Percentiles rank a stretch among this genome's conserved stretches.
These are phyloP conservation scores for Ophiostoma sp. DNA, from an alignment of 2,329 filamentous ascomycete genomes.

Conservation along the genomic window DNA sequence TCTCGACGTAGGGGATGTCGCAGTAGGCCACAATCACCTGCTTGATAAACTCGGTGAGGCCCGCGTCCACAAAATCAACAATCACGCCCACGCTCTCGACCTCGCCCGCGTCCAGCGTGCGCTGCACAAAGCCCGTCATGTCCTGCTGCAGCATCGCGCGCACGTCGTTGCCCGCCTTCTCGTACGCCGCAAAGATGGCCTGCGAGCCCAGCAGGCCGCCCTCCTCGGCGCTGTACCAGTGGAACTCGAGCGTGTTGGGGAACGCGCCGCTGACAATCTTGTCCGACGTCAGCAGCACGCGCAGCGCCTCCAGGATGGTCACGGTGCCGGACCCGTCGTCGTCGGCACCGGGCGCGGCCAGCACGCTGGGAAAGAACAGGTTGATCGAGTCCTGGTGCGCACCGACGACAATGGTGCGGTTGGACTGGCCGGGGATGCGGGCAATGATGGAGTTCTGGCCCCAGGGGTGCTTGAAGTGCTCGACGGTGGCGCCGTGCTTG, in stretches of 20 bases:
- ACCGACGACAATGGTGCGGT: slow-evolving; percentile 81
- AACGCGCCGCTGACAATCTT: slow-evolving; percentile 66
- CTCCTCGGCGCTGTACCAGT: slow-evolving; percentile 92
- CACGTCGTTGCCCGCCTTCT: slow-evolving; percentile 65
- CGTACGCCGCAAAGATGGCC: slow-evolving; percentile 80
- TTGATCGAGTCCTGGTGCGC: slow-evolving; percentile 96
- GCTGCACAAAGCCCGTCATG: slow-evolving; percentile 87
- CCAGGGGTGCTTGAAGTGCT: slow-evolving; percentile 78
- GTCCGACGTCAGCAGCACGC: slow-evolving; percentile 69
- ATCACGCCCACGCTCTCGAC: slow-evolving; percentile 87
- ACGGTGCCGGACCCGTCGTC: slow-evolving; percentile 91
- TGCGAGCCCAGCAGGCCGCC: slow-evolving; percentile 82
- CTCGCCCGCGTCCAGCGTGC: slow-evolving; percentile 74
- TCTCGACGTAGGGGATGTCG: slow-evolving; percentile 56
- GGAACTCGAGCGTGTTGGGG: slow-evolving; percentile 87
- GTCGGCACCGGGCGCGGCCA: slow-evolving; percentile 87
- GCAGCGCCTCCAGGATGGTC: slow-evolving; percentile 87
- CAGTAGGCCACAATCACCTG: slow-evolving; percentile 82
- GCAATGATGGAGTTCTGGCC: slow-evolving; percentile 87
- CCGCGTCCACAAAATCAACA: slow-evolving; percentile 80
- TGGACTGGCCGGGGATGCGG: slow-evolving; percentile 77
- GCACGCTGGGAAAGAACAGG: slow-evolving; percentile 75
- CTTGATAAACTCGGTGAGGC: slow-evolving; percentile 86
- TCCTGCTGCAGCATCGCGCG: slow-evolving; percentile 98
- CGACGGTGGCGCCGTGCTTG: slow-evolving; percentile 59